Percentiles rank a stretch among this genome's conserved stretches.
These are phyloP conservation scores for Penicillium ucsense DNA, from an alignment of 495 filamentous ascomycete genomes.

Conservation along the genomic window DNA sequence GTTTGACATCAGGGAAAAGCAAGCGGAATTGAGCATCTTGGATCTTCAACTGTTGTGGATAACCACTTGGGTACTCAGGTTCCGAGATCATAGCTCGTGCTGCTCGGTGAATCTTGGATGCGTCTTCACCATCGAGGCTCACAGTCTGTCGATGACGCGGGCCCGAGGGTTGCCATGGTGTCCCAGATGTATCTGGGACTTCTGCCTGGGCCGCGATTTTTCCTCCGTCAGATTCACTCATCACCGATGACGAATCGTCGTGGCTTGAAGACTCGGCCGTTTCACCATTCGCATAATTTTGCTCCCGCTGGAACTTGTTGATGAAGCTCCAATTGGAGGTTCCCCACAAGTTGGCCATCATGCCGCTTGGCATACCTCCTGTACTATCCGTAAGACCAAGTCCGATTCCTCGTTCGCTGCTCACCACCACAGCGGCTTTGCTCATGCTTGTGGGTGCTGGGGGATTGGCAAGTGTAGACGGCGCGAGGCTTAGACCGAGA, in stretches of 20 bases:
- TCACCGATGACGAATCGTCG: conserved; percentile 14
- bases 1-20: conserved; percentile 71
- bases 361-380: conserved; percentile 66
- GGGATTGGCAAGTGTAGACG: conserved; percentile 71
- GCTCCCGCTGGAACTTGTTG: conserved; percentile 52
- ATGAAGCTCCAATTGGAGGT: conserved; percentile 74
- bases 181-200: conserved; percentile 2
- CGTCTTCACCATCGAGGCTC: conserved; percentile 57
- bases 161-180: conserved; percentile 9
- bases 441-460: conserved; percentile 83
- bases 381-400: conserved; percentile 48
- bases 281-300: conserved; percentile 33
- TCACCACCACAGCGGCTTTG: conserved; percentile 73
- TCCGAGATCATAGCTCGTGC: conserved; percentile 29
- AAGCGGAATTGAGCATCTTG: conserved; percentile 92
- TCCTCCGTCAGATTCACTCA: conserved; percentile 22
- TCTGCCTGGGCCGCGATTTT: conserved; percentile 13
- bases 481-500: conserved; percentile 61
- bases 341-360: conserved; percentile 90
- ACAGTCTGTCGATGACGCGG: conserved; percentile 66
- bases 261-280: conserved; percentile 19
- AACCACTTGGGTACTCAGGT: conserved; percentile 67
- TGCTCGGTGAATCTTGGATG: conserved; percentile 33
- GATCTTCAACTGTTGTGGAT: conserved; percentile 70
- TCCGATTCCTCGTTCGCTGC: conserved; percentile 61